phyloP scores from a whole-genome alignment of 2,329 filamentous ascomycete genomes.

The Purpureocillium takamizusanense region DNA sequence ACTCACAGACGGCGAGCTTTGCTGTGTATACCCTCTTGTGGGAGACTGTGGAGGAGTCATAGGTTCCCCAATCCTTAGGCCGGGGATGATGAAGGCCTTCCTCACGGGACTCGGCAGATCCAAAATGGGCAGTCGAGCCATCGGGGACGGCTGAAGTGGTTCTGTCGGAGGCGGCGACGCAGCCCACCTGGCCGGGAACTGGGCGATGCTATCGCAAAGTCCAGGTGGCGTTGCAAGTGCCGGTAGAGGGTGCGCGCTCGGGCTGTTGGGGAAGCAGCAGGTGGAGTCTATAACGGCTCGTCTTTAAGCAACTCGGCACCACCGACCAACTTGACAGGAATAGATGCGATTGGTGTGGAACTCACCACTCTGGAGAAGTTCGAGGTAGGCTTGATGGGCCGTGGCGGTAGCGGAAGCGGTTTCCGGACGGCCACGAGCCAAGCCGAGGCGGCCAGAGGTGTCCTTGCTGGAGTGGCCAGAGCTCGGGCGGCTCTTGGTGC shows the following conservation, averaged over 20 bases:
- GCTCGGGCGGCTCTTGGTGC: conserved; percentile 12
- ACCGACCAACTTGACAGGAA: too few relatives aligned
- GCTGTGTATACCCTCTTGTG: conserved; percentile 14
- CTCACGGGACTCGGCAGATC: conserved; percentile 1
- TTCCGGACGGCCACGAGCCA: background rate
- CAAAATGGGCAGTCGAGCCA: background rate
- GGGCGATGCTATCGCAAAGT: background rate
- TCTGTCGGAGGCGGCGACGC: background rate
- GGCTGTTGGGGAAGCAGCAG: background rate
- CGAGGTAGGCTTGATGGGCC: background rate
- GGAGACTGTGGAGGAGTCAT: conserved; percentile 19
- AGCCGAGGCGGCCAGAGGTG: background rate
- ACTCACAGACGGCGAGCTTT: too few relatives aligned
- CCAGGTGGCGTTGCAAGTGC: too few relatives aligned
- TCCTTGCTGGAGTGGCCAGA: conserved; percentile 9
- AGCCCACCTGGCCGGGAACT: background rate
- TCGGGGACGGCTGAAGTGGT: background rate
- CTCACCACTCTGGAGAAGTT: too few relatives aligned
- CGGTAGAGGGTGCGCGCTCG: background rate
- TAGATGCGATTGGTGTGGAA: too few relatives aligned
- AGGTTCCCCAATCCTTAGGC: conserved; percentile 10
- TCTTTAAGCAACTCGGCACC: background rate
- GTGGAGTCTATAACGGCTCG: background rate
- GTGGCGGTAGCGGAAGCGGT: background rate
- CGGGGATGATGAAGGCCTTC: conserved; percentile 2